Base-by-base conservation (phyloP, 2,329 filamentous ascomycete genomes). In the Pseudonectria buxi region DNA sequence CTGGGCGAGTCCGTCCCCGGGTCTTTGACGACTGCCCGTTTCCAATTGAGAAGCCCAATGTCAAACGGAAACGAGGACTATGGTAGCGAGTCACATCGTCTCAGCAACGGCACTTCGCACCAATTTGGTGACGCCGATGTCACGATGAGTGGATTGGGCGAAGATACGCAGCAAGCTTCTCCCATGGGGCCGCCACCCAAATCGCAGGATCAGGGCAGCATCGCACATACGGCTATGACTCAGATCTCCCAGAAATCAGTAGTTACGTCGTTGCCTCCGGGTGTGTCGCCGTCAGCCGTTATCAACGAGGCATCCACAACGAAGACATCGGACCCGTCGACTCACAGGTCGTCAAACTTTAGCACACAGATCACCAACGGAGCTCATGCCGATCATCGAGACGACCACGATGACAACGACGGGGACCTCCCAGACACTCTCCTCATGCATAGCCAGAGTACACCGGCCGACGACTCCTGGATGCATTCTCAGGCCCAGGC, bases 231-330 rank as follows among this genome's bases (percentile, higher is more conserved):
- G 2, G 75, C 56, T 39, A 76, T 63, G 47, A 74, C 71, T 3
- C 75, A 78, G 40, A 67, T 79, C 14, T 85, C 83, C 1, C 83
- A 85, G 54, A 64, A 70, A 29, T 83, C 81, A 4, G 70, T 66
- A 2, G 60, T 81, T 29, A 78, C 75, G 12, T 64, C 73, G 14
- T 58, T 81, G 3, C 74, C 77, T 1, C 62, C 69, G 0, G 76
- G 74, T 4, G 64, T 77, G 35, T 76, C 74, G 4, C 76, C 76
- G 11, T 76, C 72, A 16, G 73, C 72, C 10, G 59, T 74, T 39
- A 65, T 81, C 35, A 95, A 96, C 51, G 88, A 94, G 52, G 90
- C 88, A 2, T 94, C 88, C 3, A 94, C 89, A 1, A 95, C 89
- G n/a, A 92, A 94, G 62, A 89, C 85, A 3, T 86, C 85, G 1